Evolutionary conservation across 768 basidiomycete genomes (phyloP), one percentile per base, ranked within the genome.

Genomic region (Wakefieldia striispora): DNA sequence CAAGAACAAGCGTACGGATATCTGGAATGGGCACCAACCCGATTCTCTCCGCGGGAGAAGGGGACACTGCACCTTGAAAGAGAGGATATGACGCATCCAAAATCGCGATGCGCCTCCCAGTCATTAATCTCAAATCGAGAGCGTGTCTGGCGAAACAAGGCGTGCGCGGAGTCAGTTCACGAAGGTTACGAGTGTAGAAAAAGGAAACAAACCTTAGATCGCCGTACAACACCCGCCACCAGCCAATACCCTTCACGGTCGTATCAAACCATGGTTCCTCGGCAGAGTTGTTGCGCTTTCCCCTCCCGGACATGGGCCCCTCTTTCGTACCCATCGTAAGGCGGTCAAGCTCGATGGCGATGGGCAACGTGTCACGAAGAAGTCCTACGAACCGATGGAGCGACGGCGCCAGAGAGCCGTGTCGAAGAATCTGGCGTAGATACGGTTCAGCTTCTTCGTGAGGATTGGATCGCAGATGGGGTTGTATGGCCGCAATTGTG

Each of bases 391-490:
- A 74, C 33, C 78, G 75, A 50, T 84, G 81, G 26, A 91, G 69
- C 10, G 87, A 83, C 7, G 77, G 74, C 2, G 84, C 78, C 12
- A 89, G 76, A 23, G 77, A 72, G 7, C 87, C 83, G 48, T 87
- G 82, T 31, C 83, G 82, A 35, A 95, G 68, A 20, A 90, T 76
- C 46, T 79, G 77, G 3, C 85, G 77, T n/a, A 95, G 68, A 62
- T 84, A 88, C 2, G 81, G 81, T 50, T 90, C 88, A 7, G 88
- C 82, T 53, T 86, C 83, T 51, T 84, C 81, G 56, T 95, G 93
- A 3, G 92, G 91, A 56, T 90, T 88, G 3, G 54, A 70, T 10
- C 66, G 59, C n/a, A 44, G 43, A 37, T 53, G 54, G 0, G 50
- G 41, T 23, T 45, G 63, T n/a, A 43, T 40, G 56, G 76, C 79